Evolutionary conservation across 495 filamentous ascomycete genomes (phyloP).

Genomic region (Gamarada debralockiae): DNA sequence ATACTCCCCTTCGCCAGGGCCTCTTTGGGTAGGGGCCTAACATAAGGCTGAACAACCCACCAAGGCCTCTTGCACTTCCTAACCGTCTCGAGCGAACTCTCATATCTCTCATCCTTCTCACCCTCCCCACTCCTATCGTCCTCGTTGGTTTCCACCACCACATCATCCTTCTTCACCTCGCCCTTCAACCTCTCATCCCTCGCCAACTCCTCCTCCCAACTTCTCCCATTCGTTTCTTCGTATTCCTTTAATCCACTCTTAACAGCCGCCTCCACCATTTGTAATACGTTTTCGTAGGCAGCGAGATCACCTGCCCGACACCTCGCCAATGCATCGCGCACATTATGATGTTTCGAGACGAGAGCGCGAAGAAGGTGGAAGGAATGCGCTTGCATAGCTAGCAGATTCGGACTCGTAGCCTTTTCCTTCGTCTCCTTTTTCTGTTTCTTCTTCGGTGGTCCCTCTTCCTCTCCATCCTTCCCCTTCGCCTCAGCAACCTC

Average conservation of each 20-base stretch:
- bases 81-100: conserved; percentile 65
- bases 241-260: conserved; percentile 73
- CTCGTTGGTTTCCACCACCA: conserved; percentile 14
- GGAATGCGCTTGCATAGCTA: conserved; percentile 85
- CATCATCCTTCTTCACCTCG: conserved; percentile 25
- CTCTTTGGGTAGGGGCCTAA: conserved; percentile 84
- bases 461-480: conserved; percentile 34
- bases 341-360: conserved; percentile 68
- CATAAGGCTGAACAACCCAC: conserved; percentile 91
- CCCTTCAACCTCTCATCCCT: conserved; percentile 30
- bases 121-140: conserved; percentile 2
- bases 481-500: conserved; percentile 29
- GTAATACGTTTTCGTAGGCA: conserved; percentile 68
- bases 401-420: conserved; percentile 55
- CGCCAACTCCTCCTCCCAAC: conserved; percentile 50
- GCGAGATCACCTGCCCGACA: conserved; percentile 59
- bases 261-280: conserved; percentile 63
- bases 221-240: conserved; percentile 45
- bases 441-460: conserved; percentile 57
- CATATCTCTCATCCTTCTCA: conserved; percentile 27
- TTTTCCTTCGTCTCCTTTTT: conserved; percentile 44
- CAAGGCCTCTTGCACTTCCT: conserved; percentile 72
- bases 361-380: conserved; percentile 88
- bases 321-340: conserved; percentile 75
- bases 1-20: conserved; percentile 78